Evolutionary conservation across 257 asterid genomes (phyloP).

Genomic region (Euphrasia confusa): DNA sequence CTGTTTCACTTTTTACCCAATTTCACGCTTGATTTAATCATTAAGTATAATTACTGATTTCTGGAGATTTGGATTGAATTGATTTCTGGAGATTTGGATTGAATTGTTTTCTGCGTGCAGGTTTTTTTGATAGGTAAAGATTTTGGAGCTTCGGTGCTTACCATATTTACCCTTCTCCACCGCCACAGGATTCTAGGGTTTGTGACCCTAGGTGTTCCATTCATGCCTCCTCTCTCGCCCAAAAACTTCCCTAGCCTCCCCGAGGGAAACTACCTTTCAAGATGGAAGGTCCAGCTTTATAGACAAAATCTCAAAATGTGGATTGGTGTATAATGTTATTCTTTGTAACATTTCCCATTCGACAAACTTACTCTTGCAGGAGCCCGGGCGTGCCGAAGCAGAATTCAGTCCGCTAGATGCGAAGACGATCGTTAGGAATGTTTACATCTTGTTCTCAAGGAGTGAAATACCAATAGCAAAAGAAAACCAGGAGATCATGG

Average conservation of each 20-base stretch:
- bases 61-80: no score
- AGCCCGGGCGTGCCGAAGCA: constrained; percentile 35
- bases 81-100: neutral
- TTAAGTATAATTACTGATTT: no score
- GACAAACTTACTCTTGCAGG: neutral
- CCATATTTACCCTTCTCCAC: constrained; percentile 50
- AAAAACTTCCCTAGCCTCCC: constrained; percentile 34
- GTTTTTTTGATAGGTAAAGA: constrained; percentile 48
- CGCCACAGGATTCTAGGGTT: constrained; percentile 49
- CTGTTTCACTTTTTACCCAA: no score
- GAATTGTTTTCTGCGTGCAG: no score
- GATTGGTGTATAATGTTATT: no score
- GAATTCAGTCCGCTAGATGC: constrained; percentile 70
- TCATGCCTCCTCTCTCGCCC: constrained; percentile 36
- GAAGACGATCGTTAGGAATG: constrained; percentile 61
- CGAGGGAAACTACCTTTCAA: constrained; percentile 59
- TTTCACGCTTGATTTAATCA: no score
- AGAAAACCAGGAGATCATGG: constrained; percentile 72
- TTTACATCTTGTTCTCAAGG: constrained; percentile 62
- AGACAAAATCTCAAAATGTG: no score
- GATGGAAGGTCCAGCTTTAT: constrained; percentile 51
- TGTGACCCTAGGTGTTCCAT: constrained; percentile 59
- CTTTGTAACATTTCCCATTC: no score
- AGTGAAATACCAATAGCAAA: constrained; percentile 58
- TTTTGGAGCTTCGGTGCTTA: constrained; percentile 51